Base-by-base conservation (phyloP, 257 asterid genomes). In the Nicotiana benthamiana region DNA sequence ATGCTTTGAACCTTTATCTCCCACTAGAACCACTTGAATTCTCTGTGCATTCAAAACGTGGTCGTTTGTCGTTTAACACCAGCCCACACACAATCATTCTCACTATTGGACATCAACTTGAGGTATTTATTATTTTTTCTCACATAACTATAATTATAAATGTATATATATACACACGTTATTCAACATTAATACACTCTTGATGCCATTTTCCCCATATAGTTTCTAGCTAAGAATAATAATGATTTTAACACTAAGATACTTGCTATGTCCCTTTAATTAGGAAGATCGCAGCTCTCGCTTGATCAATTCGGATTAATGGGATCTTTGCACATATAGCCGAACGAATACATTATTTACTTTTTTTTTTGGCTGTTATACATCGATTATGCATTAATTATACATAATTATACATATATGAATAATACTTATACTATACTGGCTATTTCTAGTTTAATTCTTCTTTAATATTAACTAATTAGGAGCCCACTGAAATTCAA, bases 1-100 rank as follows among this genome's bases (percentile, higher is more conserved):
- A 82, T 81, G 87, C 92, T 64, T 68, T 90, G 63, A 83, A 86
- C 78, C 86, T 90, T 82, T 87, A 85, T 80, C 91, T 90, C 59
- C 83, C 86, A 72, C 86, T 90, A 1, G 89, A 84, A 24, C 63
- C 87, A 0, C 66, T 83, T 24, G 89, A 87, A 80, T 68, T 75
- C 34, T 63, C 54, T 75, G 34, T 52, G 56, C 75, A 75, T 7
- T 56, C 82, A 4, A 77, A 79, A 9, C 11, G 17, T 20, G 84
- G 76, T 62, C 59, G 81, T 8, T 59, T 82, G 26, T 82, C 89
- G 5, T 87, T 86, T 18, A 75, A 76, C 65, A 74, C 85, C 13
- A 83, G 54, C 79, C 80, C 40, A 8, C 79, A 82, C 18, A 81
- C 90, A 75, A 83, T 89, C 46, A 79, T 85, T 56, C 86, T 90